Evolutionary conservation across 345 rosid species (phyloP).

Genomic region (Corchorus olitorius): DNA sequence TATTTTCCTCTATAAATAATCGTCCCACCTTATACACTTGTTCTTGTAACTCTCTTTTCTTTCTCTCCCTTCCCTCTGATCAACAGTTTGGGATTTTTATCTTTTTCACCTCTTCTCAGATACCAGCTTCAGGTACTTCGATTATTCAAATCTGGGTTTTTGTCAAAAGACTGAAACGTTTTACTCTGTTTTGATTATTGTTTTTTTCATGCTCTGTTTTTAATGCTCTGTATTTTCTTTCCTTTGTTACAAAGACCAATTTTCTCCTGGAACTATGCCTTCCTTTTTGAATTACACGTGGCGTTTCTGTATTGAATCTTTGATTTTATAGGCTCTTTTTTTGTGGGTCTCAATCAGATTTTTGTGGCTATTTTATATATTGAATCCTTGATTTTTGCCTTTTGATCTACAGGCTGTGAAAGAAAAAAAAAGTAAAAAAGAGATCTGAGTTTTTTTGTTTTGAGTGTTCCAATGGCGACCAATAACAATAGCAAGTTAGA

Average conservation of each 20-base stretch:
- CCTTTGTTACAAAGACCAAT: neutral
- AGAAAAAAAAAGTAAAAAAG: neutral
- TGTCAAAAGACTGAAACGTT: neutral
- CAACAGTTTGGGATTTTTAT: neutral
- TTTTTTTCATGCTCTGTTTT: neutral
- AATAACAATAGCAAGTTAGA: conserved; percentile 52
- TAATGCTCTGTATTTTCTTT: neutral
- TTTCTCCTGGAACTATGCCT: neutral
- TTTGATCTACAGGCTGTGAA: conserved; percentile 31
- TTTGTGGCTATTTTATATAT: neutral
- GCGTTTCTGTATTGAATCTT: conserved; percentile 5
- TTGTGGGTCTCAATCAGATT: conserved; percentile 22
- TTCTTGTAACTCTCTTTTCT: neutral
- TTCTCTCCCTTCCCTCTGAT: neutral
- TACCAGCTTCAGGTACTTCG: conserved; percentile 12
- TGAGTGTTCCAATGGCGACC: conserved; percentile 43
- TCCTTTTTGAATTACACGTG: neutral
- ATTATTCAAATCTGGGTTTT: conserved; percentile 20
- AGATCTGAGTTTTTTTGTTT: neutral
- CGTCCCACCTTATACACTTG: neutral
- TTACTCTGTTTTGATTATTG: neutral
- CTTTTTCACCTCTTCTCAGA: neutral
- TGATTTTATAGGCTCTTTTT: conserved; percentile 3
- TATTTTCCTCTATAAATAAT: conserved; percentile 5
- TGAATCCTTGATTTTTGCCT: conserved; percentile 8